Evolutionary conservation across 352 stramenopile genomes (phyloP), one percentile per base, ranked within the genome.

Genomic region (Pythium biforme): DNA sequence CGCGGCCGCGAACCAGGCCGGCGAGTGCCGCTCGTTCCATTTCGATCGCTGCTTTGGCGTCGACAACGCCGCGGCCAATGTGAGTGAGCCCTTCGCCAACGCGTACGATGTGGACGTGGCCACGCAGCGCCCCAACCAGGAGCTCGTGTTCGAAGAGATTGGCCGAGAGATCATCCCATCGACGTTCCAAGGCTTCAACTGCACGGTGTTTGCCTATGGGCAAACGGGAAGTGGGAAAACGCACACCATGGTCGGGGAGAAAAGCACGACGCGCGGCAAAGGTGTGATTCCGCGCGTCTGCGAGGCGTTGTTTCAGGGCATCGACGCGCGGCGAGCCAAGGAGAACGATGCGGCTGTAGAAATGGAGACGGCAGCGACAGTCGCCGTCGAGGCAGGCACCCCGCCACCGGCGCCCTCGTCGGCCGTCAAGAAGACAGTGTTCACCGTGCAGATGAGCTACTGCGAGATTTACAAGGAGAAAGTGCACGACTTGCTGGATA

Each of bases 401-500:
- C 40, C 52, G 0, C 40, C 41, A 76, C 83, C 40, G 69, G 89
- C 26, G 45, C 53, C 27, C 55, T 68, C 4, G 52, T 73, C 4
- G 58, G 76, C 23, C 34, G 45, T 5, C 25, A 64, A 45, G 34
- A 61, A 43, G 51, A 77, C 4, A 41, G 55, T 67, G 23, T 59
- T 54, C 23, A 55, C 55, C 29, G 63, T 71, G 6, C 65, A 86
- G 29, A 79, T 88, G 50, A 93, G 78, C 55, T 94, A 94, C 41
- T 93, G 83, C 34, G 86, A 94, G 65, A 94, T 94, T 53, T 94
- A 94, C 76, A 92, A 92, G 54, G 86, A 94, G 41, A 92, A 93
- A 56, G 86, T 94, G 10, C 88, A 90, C 51, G 86, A 94, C 70
- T 53, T 94, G n/a, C 58, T 94, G 31, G 83, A 93, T 10, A 67